phyloP scores from a whole-genome alignment of 225 moss, liverwort and hornwort genomes.

The Climacium dendroides region DNA sequence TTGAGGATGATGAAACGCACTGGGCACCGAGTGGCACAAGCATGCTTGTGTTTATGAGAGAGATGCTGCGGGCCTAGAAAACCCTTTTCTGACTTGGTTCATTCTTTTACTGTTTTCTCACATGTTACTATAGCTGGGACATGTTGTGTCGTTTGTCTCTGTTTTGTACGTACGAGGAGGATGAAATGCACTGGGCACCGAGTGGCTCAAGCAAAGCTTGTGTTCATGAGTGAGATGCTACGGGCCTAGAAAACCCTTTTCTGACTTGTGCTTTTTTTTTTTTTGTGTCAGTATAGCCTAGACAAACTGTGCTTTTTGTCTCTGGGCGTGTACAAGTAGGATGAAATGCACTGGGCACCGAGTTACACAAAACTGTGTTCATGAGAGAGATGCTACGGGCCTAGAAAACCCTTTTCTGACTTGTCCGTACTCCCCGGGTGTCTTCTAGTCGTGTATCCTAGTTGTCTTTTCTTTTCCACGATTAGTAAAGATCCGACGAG shows the following conservation, averaged over 20 bases:
- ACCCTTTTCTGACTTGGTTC: background rate
- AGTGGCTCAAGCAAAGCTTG: background rate
- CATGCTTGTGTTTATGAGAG: conserved; percentile 15
- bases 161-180: background rate
- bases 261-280: background rate
- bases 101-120: background rate
- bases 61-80: conserved; percentile 18
- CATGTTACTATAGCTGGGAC: background rate
- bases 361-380: background rate
- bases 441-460: background rate
- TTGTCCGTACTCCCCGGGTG: background rate
- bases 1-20: conserved; percentile 7
- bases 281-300: background rate
- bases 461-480: background rate
- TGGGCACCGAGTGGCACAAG: conserved; percentile 5
- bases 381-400: conserved; percentile 23
- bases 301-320: background rate
- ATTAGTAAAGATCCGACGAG: background rate
- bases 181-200: conserved; percentile 20
- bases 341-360: conserved; percentile 9
- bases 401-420: conserved; percentile 23
- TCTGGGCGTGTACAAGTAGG: background rate
- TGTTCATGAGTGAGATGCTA: conserved; percentile 20
- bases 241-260: conserved; percentile 20
- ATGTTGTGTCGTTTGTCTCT: background rate